These are phyloP conservation scores for Boehmeria nivea DNA, from an alignment of 306 rosid species.

Conservation along the genomic window DNA sequence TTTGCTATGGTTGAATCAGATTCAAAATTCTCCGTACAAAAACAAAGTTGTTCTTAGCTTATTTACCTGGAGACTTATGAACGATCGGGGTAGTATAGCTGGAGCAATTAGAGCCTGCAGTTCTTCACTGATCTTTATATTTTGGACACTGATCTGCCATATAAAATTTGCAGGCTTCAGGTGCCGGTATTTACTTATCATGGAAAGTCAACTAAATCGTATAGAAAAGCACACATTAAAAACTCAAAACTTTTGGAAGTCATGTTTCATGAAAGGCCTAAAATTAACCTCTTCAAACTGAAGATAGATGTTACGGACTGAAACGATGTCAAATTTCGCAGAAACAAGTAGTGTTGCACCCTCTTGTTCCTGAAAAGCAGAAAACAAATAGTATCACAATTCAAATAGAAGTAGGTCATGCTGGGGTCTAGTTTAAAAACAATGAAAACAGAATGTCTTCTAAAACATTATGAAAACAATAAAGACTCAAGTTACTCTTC, in stretches of 20 bases:
- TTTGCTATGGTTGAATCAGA: too few species aligned
- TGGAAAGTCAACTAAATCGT: not conserved
- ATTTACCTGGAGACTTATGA: constrained; percentile 74
- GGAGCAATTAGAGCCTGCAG: constrained; percentile 88
- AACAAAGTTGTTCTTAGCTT: not conserved
- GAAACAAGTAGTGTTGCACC: constrained; percentile 91
- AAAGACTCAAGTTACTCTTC: too few species aligned
- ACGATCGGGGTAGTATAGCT: constrained; percentile 82
- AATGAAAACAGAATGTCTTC: too few species aligned
- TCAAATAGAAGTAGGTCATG: too few species aligned
- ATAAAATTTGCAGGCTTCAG: constrained; percentile 27
- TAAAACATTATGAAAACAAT: too few species aligned
- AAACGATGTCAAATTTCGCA: constrained; percentile 66
- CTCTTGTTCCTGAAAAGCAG: constrained; percentile 66
- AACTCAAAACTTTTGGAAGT: constrained; percentile 19
- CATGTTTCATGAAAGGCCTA: constrained; percentile 13
- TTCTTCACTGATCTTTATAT: constrained; percentile 65
- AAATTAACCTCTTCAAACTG: constrained; percentile 76
- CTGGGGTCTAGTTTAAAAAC: too few species aligned
- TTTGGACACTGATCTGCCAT: constrained; percentile 72
- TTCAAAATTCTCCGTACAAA: too few species aligned
- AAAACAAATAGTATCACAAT: too few species aligned
- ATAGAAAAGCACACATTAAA: not conserved
- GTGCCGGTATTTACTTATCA: too few species aligned
- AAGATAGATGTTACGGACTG: constrained; percentile 76